Conservation (phyloP, 352 stramenopile genomes). For the Globisporangium sylvaticum region DNA sequence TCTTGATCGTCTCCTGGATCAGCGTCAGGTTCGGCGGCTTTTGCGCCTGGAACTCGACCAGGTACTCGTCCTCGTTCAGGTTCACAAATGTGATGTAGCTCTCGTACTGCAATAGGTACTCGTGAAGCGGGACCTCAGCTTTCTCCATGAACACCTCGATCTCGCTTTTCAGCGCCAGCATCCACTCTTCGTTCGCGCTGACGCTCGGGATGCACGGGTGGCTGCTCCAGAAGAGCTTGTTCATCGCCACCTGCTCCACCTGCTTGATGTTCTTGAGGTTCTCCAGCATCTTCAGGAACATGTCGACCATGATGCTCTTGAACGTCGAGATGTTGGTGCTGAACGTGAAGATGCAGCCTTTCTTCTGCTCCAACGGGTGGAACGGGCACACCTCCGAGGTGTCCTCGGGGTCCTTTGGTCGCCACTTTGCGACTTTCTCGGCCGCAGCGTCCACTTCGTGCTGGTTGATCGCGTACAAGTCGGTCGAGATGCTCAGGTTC, state of each 20-base stretch:
- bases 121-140: slow-evolving; percentile 45
- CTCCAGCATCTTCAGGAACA: slow-evolving; percentile 79
- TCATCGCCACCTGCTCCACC: slow-evolving; percentile 91
- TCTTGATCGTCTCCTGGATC: slow-evolving; percentile 77
- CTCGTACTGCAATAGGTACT: slow-evolving; percentile 85
- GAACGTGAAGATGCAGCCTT: slow-evolving; percentile 60
- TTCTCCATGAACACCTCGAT: slow-evolving; percentile 58
- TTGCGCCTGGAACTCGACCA: slow-evolving; percentile 67
- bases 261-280: slow-evolving; percentile 84
- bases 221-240: slow-evolving; percentile 93
- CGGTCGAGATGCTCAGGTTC: slow-evolving; percentile 63
- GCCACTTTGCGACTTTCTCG: slow-evolving; percentile 50
- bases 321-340: slow-evolving; percentile 65
- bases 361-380: slow-evolving; percentile 33
- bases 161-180: slow-evolving; percentile 51
- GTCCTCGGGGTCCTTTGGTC: slow-evolving; percentile 65
- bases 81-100: slow-evolving; percentile 87
- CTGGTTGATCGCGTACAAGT: slow-evolving; percentile 77
- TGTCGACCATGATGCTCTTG: slow-evolving; percentile 50
- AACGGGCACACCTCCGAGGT: slow-evolving; percentile 58
- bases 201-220: slow-evolving; percentile 86
- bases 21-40: slow-evolving; percentile 63
- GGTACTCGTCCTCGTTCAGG: slow-evolving; percentile 86
- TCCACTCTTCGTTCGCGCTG: slow-evolving; percentile 85
- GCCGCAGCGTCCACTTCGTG: slow-evolving; percentile 53